Evolutionary conservation across 805 yeast genomes (phyloP).

Genomic region (Torulaspora gathmanii): DNA sequence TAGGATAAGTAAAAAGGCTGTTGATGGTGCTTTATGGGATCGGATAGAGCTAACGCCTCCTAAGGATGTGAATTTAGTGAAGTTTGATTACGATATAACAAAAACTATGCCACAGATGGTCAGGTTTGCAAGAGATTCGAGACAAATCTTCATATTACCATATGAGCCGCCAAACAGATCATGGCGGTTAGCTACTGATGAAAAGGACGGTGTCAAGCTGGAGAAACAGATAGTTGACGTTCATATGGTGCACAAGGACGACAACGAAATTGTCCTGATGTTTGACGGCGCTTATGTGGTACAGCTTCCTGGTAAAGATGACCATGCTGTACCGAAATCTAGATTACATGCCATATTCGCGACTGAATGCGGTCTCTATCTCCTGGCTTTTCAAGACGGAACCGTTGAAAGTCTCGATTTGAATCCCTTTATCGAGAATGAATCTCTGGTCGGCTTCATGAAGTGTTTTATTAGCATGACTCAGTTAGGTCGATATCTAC

Average conservation of each 20-base stretch:
- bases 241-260: constrained; percentile 17
- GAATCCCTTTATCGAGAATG: constrained; percentile 3
- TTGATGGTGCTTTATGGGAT: constrained; percentile 22
- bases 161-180: constrained; percentile 13
- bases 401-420: constrained; percentile 8
- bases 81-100: constrained; percentile 19
- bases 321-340: background rate
- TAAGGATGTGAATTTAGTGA: background rate
- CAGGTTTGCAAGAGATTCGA: constrained; percentile 20
- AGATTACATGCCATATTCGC: constrained; percentile 3
- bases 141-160: constrained; percentile 16
- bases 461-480: constrained; percentile 11
- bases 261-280: constrained; percentile 13
- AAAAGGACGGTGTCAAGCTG: constrained; percentile 1
- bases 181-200: constrained; percentile 18
- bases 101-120: constrained; percentile 22
- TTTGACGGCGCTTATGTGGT: constrained; percentile 23
- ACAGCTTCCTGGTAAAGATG: background rate
- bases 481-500: constrained; percentile 15
- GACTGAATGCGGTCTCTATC: constrained; percentile 6
- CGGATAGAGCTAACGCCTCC: constrained; percentile 6
- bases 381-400: constrained; percentile 15
- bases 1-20: constrained; percentile 10
- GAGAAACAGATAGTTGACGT: constrained; percentile 16
- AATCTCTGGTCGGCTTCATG: constrained; percentile 10